phyloP scores from a whole-genome alignment of 768 basidiomycete species.

The Tricholoma matsutake region DNA sequence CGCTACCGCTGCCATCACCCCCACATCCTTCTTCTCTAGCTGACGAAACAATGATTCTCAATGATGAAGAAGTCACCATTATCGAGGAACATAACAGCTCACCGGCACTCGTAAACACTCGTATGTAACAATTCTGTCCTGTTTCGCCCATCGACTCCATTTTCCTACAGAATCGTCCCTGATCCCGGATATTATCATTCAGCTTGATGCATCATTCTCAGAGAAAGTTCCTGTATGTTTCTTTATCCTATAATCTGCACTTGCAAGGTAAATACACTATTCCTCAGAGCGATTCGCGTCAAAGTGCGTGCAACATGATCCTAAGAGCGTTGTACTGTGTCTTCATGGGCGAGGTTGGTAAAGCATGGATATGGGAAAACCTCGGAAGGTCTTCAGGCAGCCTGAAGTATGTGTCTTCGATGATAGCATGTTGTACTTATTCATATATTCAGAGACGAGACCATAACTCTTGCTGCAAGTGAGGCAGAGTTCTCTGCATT shows the following conservation, averaged over 20 bases:
- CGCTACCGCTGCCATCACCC: background rate
- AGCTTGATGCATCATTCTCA: conserved; percentile 38
- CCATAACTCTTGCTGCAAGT: conserved; percentile 40
- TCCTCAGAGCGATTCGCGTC: conserved; percentile 34
- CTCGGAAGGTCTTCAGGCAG: conserved; percentile 5
- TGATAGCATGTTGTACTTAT: background rate
- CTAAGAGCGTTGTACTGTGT: conserved; percentile 36
- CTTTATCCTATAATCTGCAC: background rate
- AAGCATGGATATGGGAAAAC: conserved; percentile 24
- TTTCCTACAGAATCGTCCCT: conserved; percentile 11
- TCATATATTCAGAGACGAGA: conserved; percentile 32
- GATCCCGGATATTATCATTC: conserved; percentile 28
- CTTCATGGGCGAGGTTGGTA: conserved; percentile 25
- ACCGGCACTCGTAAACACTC: background rate
- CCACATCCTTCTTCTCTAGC: background rate
- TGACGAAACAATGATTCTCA: background rate
- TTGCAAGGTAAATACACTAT: conserved; percentile 3
- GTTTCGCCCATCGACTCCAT: background rate
- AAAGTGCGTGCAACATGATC: conserved; percentile 35
- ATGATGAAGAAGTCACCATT: conserved; percentile 10
- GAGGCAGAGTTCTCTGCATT: conserved; percentile 47
- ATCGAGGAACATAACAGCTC: background rate
- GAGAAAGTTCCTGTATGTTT: conserved; percentile 38
- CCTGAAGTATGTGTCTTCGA: conserved; percentile 11
- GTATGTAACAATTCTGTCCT: background rate